Percentiles rank a stretch among this genome's conserved stretches.
Conservation (phyloP, 2,329 filamentous ascomycete genomes). For the Calonectria henricotiae region DNA sequence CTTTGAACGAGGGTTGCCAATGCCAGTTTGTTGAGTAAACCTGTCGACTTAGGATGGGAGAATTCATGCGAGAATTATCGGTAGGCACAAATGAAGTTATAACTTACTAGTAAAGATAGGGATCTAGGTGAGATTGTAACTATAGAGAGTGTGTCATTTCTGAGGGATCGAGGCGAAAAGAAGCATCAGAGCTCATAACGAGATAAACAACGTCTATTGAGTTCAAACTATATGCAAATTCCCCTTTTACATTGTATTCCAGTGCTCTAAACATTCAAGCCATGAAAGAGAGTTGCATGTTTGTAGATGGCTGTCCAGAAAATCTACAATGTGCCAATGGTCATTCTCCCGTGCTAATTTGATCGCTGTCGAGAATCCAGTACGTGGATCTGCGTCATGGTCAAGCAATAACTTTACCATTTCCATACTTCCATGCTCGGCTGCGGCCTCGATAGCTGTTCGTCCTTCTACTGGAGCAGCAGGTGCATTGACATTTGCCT, state of each 20-base stretch:
- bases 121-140: too few relatives aligned
- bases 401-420: slow-evolving; percentile 27
- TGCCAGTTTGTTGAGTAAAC: too few relatives aligned
- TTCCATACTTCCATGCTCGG: slow-evolving; percentile 35
- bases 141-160: too few relatives aligned
- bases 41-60: too few relatives aligned
- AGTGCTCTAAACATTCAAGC: neutral
- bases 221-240: neutral
- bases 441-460: slow-evolving; percentile 31
- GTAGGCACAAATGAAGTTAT: too few relatives aligned
- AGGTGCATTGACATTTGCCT: slow-evolving; percentile 14
- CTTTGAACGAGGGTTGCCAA: too few relatives aligned
- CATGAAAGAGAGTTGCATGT: too few relatives aligned
- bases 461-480: neutral
- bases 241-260: neutral
- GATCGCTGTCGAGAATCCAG: slow-evolving; percentile 19
- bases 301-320: neutral
- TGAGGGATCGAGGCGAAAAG: too few relatives aligned
- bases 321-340: slow-evolving; percentile 13
- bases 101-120: too few relatives aligned
- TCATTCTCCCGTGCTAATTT: slow-evolving; percentile 14
- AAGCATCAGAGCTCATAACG: too few relatives aligned
- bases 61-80: too few relatives aligned
- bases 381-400: neutral
- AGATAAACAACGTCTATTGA: neutral